Conservation (phyloP, 192 early-diverging fungal genomes). For the Backusella tarrabulga region DNA sequence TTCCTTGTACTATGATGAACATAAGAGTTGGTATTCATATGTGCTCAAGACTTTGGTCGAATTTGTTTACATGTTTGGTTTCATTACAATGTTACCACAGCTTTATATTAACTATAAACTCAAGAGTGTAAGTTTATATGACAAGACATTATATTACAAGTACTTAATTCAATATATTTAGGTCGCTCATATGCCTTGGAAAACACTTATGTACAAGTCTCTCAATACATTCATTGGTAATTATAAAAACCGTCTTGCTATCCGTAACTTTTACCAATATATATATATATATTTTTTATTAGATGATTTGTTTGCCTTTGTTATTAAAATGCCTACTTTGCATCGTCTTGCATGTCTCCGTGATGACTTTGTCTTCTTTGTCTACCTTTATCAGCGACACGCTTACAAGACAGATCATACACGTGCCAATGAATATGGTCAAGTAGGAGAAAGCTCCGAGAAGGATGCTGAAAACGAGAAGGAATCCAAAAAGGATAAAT, state of each 20-base stretch:
- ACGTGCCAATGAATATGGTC: conserved; percentile 89
- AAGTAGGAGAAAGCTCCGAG: conserved; percentile 42
- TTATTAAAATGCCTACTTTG: conserved; percentile 92
- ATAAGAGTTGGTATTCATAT: conserved; percentile 93
- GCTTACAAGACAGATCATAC: conserved; percentile 80
- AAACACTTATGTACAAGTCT: conserved; percentile 90
- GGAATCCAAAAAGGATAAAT: conserved; percentile 16
- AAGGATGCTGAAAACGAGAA: conserved; percentile 11
- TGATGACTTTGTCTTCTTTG: conserved; percentile 85
- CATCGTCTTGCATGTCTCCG: conserved; percentile 83
- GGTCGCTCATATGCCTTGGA: conserved; percentile 94
- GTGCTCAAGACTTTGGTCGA: conserved; percentile 82
- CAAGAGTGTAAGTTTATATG: conserved; percentile 49
- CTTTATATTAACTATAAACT: conserved; percentile 92
- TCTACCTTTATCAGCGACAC: conserved; percentile 84
- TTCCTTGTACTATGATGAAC: conserved; percentile 76
- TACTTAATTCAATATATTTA: conserved; percentile 13
- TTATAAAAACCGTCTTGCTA: not conserved
- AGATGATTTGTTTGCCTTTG: conserved; percentile 92
- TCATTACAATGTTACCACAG: conserved; percentile 83
- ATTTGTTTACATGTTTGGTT: conserved; percentile 88
- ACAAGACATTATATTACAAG: not conserved
- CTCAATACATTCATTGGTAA: conserved; percentile 58
- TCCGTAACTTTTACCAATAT: not conserved
- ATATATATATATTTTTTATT: not conserved